Conservation (phyloP, 106 monocot genomes). For the Iris macrosiphon region DNA sequence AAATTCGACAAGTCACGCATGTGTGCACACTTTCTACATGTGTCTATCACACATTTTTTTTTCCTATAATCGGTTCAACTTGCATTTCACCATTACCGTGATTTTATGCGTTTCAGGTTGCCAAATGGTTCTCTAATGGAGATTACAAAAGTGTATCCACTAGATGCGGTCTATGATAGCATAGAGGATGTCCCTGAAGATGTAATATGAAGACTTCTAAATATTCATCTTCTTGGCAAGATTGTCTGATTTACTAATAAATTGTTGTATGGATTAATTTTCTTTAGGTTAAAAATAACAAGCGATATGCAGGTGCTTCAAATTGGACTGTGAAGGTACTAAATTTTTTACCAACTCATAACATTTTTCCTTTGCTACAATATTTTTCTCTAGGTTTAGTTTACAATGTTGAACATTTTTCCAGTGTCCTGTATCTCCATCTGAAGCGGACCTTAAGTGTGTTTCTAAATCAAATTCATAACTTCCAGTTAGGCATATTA, state of each 20-base stretch:
- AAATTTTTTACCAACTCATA: too few species aligned
- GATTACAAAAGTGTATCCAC: conserved; percentile 82
- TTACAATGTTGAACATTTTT: not conserved
- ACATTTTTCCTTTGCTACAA: too few species aligned
- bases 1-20: conserved; percentile 83
- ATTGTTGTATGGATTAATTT: not conserved
- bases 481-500: too few species aligned
- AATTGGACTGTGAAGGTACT: conserved; percentile 95
- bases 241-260: not conserved
- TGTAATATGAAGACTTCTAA: conserved; percentile 47
- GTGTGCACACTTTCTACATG: conserved; percentile 29
- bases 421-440: too few species aligned
- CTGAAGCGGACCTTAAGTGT: too few species aligned
- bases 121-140: conserved; percentile 91
- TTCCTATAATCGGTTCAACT: not conserved
- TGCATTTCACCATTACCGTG: too few species aligned
- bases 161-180: conserved; percentile 88
- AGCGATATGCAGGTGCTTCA: conserved; percentile 81
- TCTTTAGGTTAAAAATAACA: conserved; percentile 74
- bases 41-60: not conserved
- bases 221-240: too few species aligned
- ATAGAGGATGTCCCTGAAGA: conserved; percentile 96
- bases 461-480: too few species aligned
- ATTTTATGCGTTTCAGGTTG: conserved; percentile 53
- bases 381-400: too few species aligned